A percentile compares a stretch with the other conserved stretches of the same genome.
Evolutionary conservation across 768 basidiomycete genomes (phyloP).

Genomic region (Leucocoprinus leucothites): DNA sequence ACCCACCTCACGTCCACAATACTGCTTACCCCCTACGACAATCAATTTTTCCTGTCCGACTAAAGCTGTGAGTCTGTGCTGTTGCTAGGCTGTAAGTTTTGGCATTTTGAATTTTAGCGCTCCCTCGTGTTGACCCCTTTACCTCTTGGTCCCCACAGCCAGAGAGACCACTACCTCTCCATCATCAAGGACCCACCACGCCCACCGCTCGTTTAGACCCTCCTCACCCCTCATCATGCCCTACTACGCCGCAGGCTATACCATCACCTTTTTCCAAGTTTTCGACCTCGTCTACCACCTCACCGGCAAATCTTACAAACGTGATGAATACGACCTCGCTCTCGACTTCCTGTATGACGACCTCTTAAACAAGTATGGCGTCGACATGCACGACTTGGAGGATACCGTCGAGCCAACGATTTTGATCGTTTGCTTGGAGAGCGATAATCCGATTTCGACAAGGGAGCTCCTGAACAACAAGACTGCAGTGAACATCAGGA

Average conservation of each 20-base stretch:
- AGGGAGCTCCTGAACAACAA: neutral
- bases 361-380: constrained; percentile 5
- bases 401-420: constrained; percentile 7
- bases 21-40: too few species aligned
- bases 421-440: constrained; percentile 9
- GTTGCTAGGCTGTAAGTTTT: too few species aligned
- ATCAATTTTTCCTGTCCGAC: too few species aligned
- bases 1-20: too few species aligned
- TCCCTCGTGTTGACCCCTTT: too few species aligned
- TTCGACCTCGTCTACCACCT: constrained; percentile 13
- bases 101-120: too few species aligned
- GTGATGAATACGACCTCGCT: constrained; percentile 2
- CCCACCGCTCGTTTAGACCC: too few species aligned
- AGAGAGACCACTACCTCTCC: too few species aligned
- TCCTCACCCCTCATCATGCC: neutral
- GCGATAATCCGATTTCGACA: neutral
- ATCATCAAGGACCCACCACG: too few species aligned
- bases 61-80: too few species aligned
- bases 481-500: neutral
- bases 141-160: too few species aligned
- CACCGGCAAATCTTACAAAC: constrained; percentile 8
- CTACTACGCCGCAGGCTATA: constrained; percentile 12
- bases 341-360: constrained; percentile 7
- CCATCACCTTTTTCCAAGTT: constrained; percentile 6
- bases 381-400: constrained; percentile 8